Base-by-base conservation (phyloP, 1,139 yeast species). In the Geotrichum fermentans region DNA sequence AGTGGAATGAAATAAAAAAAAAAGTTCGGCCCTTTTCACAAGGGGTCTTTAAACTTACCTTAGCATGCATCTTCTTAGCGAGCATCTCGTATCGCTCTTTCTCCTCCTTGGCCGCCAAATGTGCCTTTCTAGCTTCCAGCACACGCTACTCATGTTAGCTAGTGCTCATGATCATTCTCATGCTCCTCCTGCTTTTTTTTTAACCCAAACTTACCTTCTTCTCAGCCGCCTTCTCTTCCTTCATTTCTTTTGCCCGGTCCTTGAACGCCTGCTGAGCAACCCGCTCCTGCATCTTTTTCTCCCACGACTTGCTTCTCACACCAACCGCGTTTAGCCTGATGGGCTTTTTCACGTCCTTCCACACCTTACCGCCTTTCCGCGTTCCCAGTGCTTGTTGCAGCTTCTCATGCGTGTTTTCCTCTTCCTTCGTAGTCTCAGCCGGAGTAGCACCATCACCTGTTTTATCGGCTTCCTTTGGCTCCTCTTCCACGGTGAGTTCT, bases 61-160 rank as follows among this genome's bases (percentile, higher is more conserved):
- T 71, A 41, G 66, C 65, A 56, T 70, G 72, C 73, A 71, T 68
- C 40, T 64, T 67, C 52, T 61, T 62, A 3, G 71, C 70, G 61
- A 71, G 48, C 49, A 60, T 51, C 53, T 66, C 73, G 52, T 66
- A 68, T 14, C 74, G 63, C 55, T 71, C 74, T 51, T 63, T 62
- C 55, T 71, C 75, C 36, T 67, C 73, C 61, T 70, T 70, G 37
- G 64, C 66, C 40, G 62, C 65, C 36, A 64, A 60, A 38, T 66
- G 61, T 30, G 63, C 70, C 59, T 69, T 70, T 51, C 67, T 60
- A 24, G 58, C 56, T 16, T 61, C 58, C 43, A 67, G 56, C 38
- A 58, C 43, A 7, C 49, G 40, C 50, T 47, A 18, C n/a, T n/a
- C n/a, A n/a, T n/a, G n/a, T n/a, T n/a, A n/a, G n/a, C n/a, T n/a